Conservation (phyloP, 2,329 filamentous ascomycete genomes). For the Microcera coccophila region DNA sequence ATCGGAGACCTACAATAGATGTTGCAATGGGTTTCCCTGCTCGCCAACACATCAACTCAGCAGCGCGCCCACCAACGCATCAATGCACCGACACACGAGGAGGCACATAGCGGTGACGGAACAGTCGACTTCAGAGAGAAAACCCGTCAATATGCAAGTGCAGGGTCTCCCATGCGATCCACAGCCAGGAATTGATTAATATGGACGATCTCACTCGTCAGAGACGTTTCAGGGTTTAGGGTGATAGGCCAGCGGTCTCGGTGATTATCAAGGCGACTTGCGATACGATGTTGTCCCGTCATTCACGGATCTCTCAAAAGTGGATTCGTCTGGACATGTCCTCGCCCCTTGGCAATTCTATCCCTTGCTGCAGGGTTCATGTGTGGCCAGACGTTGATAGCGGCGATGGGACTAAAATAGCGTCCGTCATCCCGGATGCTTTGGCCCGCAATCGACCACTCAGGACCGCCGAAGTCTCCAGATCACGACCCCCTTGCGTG, state of each 20-base stretch:
- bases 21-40: no score
- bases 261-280: slow-evolving; percentile 1
- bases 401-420: slow-evolving; percentile 8
- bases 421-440: slow-evolving; percentile 5
- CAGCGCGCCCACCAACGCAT: no score
- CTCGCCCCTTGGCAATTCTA: slow-evolving; percentile 3
- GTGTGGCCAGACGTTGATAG: slow-evolving; percentile 2
- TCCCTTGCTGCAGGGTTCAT: slow-evolving; percentile 8
- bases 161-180: slow-evolving; percentile 1
- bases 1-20: no score
- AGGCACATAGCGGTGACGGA: no score
- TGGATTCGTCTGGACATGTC: slow-evolving; percentile 6
- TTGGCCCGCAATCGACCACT: slow-evolving; percentile 5
- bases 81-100: no score
- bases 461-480: background rate
- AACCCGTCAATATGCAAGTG: slow-evolving; percentile 2
- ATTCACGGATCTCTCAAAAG: background rate
- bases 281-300: slow-evolving; percentile 6
- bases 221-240: background rate
- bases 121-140: no score
- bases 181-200: slow-evolving; percentile 1
- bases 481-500: slow-evolving; percentile 1
- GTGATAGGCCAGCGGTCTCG: background rate
- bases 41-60: no score
- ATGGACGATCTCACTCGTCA: background rate